Evolutionary conservation across 202 grass and related monocot species (phyloP), one percentile per base, ranked within the genome.

Genomic region (Hordeum pubiflorum): DNA sequence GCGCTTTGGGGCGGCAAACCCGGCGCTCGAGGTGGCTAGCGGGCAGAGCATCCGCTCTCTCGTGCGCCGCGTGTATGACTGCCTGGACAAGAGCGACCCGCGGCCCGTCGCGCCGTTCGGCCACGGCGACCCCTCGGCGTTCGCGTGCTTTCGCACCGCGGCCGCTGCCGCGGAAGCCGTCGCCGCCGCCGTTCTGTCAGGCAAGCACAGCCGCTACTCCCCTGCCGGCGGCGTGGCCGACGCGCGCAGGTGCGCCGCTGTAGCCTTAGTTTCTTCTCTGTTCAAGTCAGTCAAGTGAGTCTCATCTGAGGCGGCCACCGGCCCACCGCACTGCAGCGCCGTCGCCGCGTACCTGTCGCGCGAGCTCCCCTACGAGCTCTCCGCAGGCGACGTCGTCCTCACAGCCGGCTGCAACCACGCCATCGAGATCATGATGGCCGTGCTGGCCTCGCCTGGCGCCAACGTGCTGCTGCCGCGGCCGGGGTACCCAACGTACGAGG

Each of bases 91-190:
- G 14, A 75, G 27, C 58, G 66, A 79, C n/a, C 67, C 82, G 29
- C 60, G 85, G 37, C 65, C n/a, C 36, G 36, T 69, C 5, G 37
- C n/a, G 10, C 84, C 84, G 61, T 86, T 94, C 24, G 86, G 48
- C 15, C 81, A 85, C 64, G 92, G 89, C 22, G 92, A 94, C 81
- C 89, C 92, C 11, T 80, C 92, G 4, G 56, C 65, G 17, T 94
- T 94, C 86, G 24, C 84, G 2, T 94, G 84, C 89, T 94, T 94
- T 81, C 63, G 86, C 58, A 74, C 86, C 20, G 68, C 89, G 11
- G n/a, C 86, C 7, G 63, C 66, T 1, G 84, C 92, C 6, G 79
- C 58, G 48, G 81, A 78, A 8, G 89, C 84, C 61, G 84, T 91
- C 24, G 52, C 33, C 14, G 64, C 55, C 11, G 78, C 84, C 3